Percentiles rank a stretch among this genome's conserved stretches.
Evolutionary conservation across 2,329 filamentous ascomycete genomes (phyloP).

Genomic region (Penicillium verrucosum): DNA sequence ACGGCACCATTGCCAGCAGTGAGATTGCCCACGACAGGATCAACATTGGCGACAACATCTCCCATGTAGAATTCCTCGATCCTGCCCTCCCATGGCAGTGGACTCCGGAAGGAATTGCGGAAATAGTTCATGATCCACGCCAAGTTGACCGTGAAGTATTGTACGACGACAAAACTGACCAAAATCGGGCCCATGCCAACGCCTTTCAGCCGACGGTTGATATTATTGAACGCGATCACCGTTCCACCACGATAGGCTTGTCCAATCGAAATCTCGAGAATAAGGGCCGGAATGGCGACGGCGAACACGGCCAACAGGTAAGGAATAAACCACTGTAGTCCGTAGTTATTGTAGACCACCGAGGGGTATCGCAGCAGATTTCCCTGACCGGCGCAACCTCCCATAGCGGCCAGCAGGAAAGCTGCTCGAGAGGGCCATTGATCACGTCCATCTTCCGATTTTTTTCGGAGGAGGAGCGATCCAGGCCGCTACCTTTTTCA

Average conservation of each 20-base stretch:
- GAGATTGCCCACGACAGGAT: slow-evolving; percentile 42
- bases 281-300: slow-evolving; percentile 55
- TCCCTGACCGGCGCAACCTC: slow-evolving; percentile 57
- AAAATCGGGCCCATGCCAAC: slow-evolving; percentile 53
- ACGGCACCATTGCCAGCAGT: slow-evolving; percentile 41
- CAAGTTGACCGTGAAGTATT: slow-evolving; percentile 57
- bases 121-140: slow-evolving; percentile 61
- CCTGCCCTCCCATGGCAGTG: slow-evolving; percentile 53
- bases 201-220: slow-evolving; percentile 54
- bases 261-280: slow-evolving; percentile 53
- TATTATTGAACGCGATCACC: slow-evolving; percentile 54
- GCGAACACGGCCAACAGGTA: slow-evolving; percentile 56
- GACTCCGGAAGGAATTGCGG: slow-evolving; percentile 53
- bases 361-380: slow-evolving; percentile 59
- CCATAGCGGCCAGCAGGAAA: slow-evolving; percentile 58
- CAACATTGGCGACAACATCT: slow-evolving; percentile 50
- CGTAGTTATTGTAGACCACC: slow-evolving; percentile 59
- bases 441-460: slow-evolving; percentile 47
- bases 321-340: slow-evolving; percentile 60
- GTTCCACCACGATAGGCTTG: slow-evolving; percentile 56
- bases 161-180: slow-evolving; percentile 54
- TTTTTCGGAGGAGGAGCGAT: slow-evolving; percentile 32
- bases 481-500: slow-evolving; percentile 26
- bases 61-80: slow-evolving; percentile 53
- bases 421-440: slow-evolving; percentile 56